phyloP scores from a whole-genome alignment of 257 asterid genomes.

The Solanum chiquidenum region DNA sequence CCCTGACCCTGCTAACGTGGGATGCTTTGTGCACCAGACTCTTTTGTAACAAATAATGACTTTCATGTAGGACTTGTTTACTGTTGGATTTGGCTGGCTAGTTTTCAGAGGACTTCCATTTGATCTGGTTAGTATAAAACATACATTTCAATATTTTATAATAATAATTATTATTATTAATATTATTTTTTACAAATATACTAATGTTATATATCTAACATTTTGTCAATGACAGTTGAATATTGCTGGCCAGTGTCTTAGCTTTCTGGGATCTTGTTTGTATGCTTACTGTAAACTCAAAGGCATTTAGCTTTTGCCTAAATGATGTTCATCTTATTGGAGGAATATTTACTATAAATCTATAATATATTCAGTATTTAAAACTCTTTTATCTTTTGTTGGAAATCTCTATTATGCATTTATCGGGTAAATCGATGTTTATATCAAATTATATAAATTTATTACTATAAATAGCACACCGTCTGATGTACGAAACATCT shows the following conservation, averaged over 20 bases:
- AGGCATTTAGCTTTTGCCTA: background rate
- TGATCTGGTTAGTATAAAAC: slow-evolving; percentile 5
- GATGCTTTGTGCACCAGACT: background rate
- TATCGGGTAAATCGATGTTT: background rate
- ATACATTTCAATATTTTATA: background rate
- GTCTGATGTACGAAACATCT: background rate
- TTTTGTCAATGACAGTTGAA: slow-evolving; percentile 6
- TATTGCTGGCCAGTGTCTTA: slow-evolving; percentile 9
- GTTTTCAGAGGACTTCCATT: slow-evolving; percentile 13
- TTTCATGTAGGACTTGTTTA: slow-evolving; percentile 6
- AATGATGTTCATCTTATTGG: background rate
- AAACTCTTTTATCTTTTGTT: background rate
- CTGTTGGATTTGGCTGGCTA: slow-evolving; percentile 14
- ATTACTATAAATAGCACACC: background rate
- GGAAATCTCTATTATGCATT: background rate
- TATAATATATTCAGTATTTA: background rate
- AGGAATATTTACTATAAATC: background rate
- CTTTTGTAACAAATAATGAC: background rate
- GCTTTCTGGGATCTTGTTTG: slow-evolving; percentile 12
- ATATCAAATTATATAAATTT: background rate
- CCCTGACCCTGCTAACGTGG: background rate
- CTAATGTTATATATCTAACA: background rate
- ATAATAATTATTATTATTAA: background rate
- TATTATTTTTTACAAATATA: background rate
- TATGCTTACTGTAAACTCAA: slow-evolving; percentile 10